These are phyloP conservation scores for Spiraea crenata DNA, from an alignment of 331 rosid species.

Conservation along the genomic window DNA sequence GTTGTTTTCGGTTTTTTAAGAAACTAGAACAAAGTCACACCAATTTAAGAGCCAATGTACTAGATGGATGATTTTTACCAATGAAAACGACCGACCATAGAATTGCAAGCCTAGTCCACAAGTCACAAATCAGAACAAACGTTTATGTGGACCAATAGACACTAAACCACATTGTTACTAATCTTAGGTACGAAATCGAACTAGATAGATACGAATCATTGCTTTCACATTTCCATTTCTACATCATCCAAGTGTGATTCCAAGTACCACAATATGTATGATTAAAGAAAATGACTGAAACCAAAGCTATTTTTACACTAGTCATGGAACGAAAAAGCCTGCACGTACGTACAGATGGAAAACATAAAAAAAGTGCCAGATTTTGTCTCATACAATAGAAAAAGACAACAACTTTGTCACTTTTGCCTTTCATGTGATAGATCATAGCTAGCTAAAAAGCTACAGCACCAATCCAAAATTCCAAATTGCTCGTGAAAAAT, in stretches of 20 bases:
- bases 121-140: too few species aligned
- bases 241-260: neutral
- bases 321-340: constrained; percentile 12
- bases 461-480: constrained; percentile 28
- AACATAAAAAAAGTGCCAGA: constrained; percentile 25
- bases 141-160: too few species aligned
- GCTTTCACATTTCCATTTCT: too few species aligned
- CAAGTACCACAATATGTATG: neutral
- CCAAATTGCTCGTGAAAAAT: constrained; percentile 11
- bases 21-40: too few species aligned
- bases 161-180: too few species aligned
- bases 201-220: too few species aligned
- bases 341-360: constrained; percentile 12
- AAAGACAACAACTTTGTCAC: constrained; percentile 22
- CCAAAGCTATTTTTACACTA: neutral
- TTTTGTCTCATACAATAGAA: constrained; percentile 31
- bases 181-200: neutral
- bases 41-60: too few species aligned
- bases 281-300: neutral
- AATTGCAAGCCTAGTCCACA: too few species aligned
- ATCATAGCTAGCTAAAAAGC: constrained; percentile 8
- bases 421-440: constrained; percentile 38
- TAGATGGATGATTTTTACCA: too few species aligned
- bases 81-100: too few species aligned
- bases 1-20: too few species aligned